Base-by-base conservation (phyloP, 164 flowering plant species). In the Akebia trifoliata region DNA sequence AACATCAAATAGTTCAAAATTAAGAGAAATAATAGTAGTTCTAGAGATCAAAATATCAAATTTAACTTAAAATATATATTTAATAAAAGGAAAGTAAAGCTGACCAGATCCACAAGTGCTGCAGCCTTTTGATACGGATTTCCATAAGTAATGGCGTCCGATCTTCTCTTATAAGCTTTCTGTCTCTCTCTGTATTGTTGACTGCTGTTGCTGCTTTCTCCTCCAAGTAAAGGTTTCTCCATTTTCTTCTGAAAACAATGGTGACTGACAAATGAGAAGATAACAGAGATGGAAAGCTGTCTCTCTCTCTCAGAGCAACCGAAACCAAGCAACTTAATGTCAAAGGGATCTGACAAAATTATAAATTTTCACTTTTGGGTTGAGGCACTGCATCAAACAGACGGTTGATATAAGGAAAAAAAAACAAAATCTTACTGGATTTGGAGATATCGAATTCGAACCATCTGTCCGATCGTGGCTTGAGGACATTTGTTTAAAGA, bases 91-190 rank as follows among this genome's bases (percentile, higher is more conserved):
- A 40, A 29, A 37, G 36, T 32, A 32, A 40, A 40, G 25, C 76
- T 2, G 17, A 90, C 97, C 79, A 91, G 80, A 81, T 91, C 97
- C 46, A 91, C 88, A 36, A 91, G 85, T 2, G 94, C 97, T 2
- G 97, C 97, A 1, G 97, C 97, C 47, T 69, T 86, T 62, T 91
- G 82, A 45, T 79, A 87, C 20, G 69, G 69, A 8, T 86, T 62
- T 25, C 97, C 97, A 58, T 60, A 57, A 28, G 88, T 57, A 46
- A 91, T 86, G 34, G 97, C 97, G 25, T 83, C 78, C 32, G 88
- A 72, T 54, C 90, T 76, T 38, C 81, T 71, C 26, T n/a, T 39
- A 46, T 67, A 69, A 20, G 48, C 40, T 49, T 42, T 31, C 59
- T 42, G 34, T 31, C 55, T 5, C 25, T 36, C 38, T 17, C 32